These are phyloP conservation scores for Globisporangium rhizosaccharum DNA, from an alignment of 352 stramenopile genomes.

Conservation along the genomic window DNA sequence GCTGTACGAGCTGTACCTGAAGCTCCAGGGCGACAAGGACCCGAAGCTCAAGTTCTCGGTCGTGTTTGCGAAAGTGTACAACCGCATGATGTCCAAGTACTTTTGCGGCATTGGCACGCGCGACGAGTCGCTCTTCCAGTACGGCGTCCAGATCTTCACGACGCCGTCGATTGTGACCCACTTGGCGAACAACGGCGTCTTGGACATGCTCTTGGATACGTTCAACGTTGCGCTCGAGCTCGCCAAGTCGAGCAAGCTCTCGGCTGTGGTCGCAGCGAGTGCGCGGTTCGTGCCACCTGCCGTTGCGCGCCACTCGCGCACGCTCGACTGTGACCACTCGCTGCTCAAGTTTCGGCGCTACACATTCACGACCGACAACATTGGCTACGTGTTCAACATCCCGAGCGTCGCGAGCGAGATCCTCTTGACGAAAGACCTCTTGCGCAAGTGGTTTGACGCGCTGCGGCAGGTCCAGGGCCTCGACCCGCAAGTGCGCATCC, in stretches of 20 bases:
- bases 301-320: slow-evolving; percentile 23
- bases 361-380: slow-evolving; percentile 89
- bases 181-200: slow-evolving; percentile 48
- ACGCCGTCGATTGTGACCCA: slow-evolving; percentile 85
- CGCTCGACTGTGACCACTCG: slow-evolving; percentile 88
- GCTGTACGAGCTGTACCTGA: slow-evolving; percentile 93
- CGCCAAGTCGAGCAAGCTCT: slow-evolving; percentile 39
- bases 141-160: slow-evolving; percentile 93
- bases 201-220: slow-evolving; percentile 75
- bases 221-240: slow-evolving; percentile 73
- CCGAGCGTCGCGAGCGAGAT: slow-evolving; percentile 62
- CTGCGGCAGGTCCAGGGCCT: slow-evolving; percentile 75
- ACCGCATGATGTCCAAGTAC: slow-evolving; percentile 84
- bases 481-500: slow-evolving; percentile 68
- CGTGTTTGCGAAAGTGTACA: slow-evolving; percentile 82
- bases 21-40: slow-evolving; percentile 91
- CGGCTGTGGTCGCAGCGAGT: slow-evolving; percentile 18
- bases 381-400: slow-evolving; percentile 95
- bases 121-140: slow-evolving; percentile 87
- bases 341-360: slow-evolving; percentile 92
- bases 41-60: slow-evolving; percentile 93
- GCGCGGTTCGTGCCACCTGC: slow-evolving; percentile 17
- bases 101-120: slow-evolving; percentile 87
- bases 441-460: slow-evolving; percentile 68
- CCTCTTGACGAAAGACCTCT: slow-evolving; percentile 41